Evolutionary conservation across 2,329 filamentous ascomycete genomes (phyloP), one percentile per base, ranked within the genome.

Genomic region (Penicillium sp.): DNA sequence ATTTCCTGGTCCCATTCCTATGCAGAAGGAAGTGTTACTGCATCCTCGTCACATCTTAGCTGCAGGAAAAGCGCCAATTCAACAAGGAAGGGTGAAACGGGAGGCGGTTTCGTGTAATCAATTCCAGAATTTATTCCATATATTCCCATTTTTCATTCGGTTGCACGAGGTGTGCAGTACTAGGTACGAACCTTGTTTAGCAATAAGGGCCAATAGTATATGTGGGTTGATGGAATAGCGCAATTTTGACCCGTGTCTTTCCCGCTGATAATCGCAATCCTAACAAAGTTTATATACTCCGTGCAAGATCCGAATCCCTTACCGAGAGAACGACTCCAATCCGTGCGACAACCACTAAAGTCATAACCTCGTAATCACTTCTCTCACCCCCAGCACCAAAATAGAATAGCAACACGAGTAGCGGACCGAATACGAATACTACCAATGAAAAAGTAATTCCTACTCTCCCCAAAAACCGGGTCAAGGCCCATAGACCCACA

Each of bases 11-110:
- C 26, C 26, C 37, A 43, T 44, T 33, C 12, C 2, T 20, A 11
- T 51, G 49, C 49, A 51, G 25, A 15, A 35, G 18, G 22, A 51
- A 41, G 40, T 51, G 49, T 51, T 41, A 51, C 40, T 43, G 49
- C 49, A 44, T 6, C 40, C 18, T 44, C 49, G 20, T 51, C 49
- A 51, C 49, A 51, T 44, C 26, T 27, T 44, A 42, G 35, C 40
- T 51, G 40, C 49, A 51, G 18, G 6, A 7, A 26, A 14, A 35
- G 35, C 48, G n/a, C 18, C 6, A 51, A 33, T 23, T 27, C n/a
- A 18, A 41, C n/a, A 20, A 22, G 25, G 5, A 41, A 51, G 20
- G 49, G 27, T 37, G 31, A 26, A 37, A 37, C 22, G 15, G 20
- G 6, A 23, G 22, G 18, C 22, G 18, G 4, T 7, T 47, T 15